Evolutionary conservation across 768 basidiomycete genomes (phyloP).

Genomic region (Lentinus tigrinus): DNA sequence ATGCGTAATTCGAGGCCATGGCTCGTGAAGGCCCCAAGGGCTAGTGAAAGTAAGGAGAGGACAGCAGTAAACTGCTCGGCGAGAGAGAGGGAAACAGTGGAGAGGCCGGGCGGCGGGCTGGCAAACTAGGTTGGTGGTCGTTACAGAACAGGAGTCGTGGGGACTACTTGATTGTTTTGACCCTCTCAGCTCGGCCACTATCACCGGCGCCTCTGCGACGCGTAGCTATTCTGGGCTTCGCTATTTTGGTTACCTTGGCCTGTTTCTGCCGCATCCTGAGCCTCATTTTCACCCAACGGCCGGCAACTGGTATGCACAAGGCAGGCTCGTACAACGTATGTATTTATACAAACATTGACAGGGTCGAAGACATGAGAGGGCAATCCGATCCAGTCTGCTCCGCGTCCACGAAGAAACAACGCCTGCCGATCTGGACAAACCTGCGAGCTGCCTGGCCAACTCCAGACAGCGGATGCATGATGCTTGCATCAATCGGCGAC

Average conservation of each 20-base stretch:
- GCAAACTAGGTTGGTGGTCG: slow-evolving; percentile 13
- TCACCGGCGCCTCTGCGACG: background rate
- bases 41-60: slow-evolving; percentile 22
- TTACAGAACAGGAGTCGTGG: slow-evolving; percentile 7
- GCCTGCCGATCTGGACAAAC: background rate
- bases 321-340: too few species aligned
- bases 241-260: slow-evolving; percentile 3
- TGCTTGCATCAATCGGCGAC: slow-evolving; percentile 21
- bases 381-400: background rate
- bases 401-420: background rate
- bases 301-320: too few species aligned
- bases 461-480: background rate
- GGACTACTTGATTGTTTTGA: slow-evolving; percentile 2
- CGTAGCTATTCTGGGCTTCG: slow-evolving; percentile 6
- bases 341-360: background rate
- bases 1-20: slow-evolving; percentile 41
- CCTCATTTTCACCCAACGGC: background rate
- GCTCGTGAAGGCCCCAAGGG: slow-evolving; percentile 16
- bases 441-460: background rate
- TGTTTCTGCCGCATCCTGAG: too few species aligned
- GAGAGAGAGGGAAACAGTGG: slow-evolving; percentile 3
- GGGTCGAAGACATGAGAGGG: background rate
- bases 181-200: slow-evolving; percentile 4
- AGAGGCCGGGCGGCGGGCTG: slow-evolving; percentile 6
- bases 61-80: slow-evolving; percentile 16